A percentile compares a stretch with the other conserved stretches of the same genome.
Conservation (phyloP, 495 filamentous ascomycete genomes). For the Staphylotrichum longicolle region DNA sequence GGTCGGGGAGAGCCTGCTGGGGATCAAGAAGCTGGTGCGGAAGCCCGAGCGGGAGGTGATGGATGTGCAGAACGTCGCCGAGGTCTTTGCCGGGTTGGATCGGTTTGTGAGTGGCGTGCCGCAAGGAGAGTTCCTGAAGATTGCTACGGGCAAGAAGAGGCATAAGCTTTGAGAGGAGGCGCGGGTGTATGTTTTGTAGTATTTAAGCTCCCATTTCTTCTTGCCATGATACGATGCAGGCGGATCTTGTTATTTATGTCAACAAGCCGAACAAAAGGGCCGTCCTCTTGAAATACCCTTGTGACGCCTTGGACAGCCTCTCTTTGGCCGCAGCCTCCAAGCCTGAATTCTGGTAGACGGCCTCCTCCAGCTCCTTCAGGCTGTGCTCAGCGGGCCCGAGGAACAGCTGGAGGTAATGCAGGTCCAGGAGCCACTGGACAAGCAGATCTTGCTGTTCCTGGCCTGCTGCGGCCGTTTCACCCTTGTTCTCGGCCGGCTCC, state of each 20-base stretch:
- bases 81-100: constrained; percentile 83
- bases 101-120: constrained; percentile 75
- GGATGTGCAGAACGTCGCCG: constrained; percentile 71
- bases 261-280: constrained; percentile 66
- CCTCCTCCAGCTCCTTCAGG: constrained; percentile 47
- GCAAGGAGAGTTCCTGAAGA: constrained; percentile 74
- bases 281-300: constrained; percentile 79
- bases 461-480: constrained; percentile 15
- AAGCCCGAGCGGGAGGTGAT: constrained; percentile 67
- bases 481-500: no score
- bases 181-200: constrained; percentile 1
- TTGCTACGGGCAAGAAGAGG: constrained; percentile 57
- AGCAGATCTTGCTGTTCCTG: constrained; percentile 49
- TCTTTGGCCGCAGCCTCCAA: constrained; percentile 46
- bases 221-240: not conserved
- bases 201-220: not conserved
- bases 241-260: constrained; percentile 28
- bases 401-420: constrained; percentile 60
- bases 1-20: constrained; percentile 69
- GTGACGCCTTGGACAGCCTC: constrained; percentile 54
- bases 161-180: constrained; percentile 73
- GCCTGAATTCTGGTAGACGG: constrained; percentile 47
- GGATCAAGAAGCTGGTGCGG: constrained; percentile 81
- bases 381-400: constrained; percentile 29
- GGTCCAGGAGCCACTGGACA: constrained; percentile 77